phyloP scores from a whole-genome alignment of 805 yeast genomes.

The Barnettozyma populi region DNA sequence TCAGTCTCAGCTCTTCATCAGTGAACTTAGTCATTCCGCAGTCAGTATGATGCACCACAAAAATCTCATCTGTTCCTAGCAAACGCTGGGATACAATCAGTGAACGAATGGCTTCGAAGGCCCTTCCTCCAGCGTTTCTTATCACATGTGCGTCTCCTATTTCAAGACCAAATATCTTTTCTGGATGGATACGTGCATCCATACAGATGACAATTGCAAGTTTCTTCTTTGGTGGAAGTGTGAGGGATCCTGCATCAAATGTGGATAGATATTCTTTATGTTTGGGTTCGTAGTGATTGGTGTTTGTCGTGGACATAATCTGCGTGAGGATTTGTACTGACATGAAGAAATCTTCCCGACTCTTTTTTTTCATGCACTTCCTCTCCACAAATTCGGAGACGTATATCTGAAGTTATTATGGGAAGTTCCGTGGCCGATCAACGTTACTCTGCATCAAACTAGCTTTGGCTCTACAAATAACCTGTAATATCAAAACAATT shows the following conservation, averaged over 20 bases:
- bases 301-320: neutral
- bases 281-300: neutral
- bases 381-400: no score
- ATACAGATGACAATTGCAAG: slow-evolving; percentile 35
- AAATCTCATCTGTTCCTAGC: slow-evolving; percentile 35
- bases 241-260: neutral
- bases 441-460: no score
- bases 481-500: neutral
- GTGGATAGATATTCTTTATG: neutral
- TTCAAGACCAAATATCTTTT: slow-evolving; percentile 19
- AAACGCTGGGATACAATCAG: slow-evolving; percentile 35
- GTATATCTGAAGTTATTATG: no score
- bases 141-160: slow-evolving; percentile 40
- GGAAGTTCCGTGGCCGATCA: no score
- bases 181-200: slow-evolving; percentile 4
- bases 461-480: neutral
- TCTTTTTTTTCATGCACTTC: neutral
- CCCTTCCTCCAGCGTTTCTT: slow-evolving; percentile 40
- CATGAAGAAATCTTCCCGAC: no score
- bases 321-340: neutral
- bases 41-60: slow-evolving; percentile 36
- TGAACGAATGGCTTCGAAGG: slow-evolving; percentile 34
- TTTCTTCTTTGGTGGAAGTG: slow-evolving; percentile 16
- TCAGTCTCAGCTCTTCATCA: slow-evolving; percentile 27
- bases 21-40: slow-evolving; percentile 39